Evolutionary conservation across 106 monocot genomes (phyloP).

Genomic region (Apostasia shenzhenica): DNA sequence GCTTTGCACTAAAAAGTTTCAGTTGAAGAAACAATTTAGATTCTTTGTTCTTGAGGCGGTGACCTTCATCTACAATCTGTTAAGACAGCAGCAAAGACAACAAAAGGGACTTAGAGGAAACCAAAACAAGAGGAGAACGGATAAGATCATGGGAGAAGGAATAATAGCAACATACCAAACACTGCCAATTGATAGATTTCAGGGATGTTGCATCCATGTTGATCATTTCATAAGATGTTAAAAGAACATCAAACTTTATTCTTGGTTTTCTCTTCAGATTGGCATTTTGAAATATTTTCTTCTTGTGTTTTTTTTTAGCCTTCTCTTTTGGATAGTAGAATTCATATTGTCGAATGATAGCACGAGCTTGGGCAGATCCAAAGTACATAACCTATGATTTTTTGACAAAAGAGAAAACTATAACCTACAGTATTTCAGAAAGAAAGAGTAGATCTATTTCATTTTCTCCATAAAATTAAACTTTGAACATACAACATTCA

Average conservation of each 20-base stretch:
- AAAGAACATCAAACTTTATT: slow-evolving; percentile 95
- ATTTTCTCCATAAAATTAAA: slow-evolving; percentile 5
- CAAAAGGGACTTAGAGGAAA: not conserved
- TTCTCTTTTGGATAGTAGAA: slow-evolving; percentile 79
- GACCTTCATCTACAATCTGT: slow-evolving; percentile 63
- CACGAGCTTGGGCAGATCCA: slow-evolving; percentile 80
- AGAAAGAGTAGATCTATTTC: not conserved
- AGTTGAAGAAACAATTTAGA: slow-evolving; percentile 93
- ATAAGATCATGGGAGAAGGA: not conserved
- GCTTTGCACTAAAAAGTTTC: slow-evolving; percentile 75
- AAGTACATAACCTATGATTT: slow-evolving; percentile 81
- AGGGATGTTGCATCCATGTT: slow-evolving; percentile 83
- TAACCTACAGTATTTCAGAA: not conserved
- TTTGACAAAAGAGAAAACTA: not conserved
- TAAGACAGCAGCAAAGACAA: not conserved
- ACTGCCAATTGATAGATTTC: slow-evolving; percentile 81
- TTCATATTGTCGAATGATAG: slow-evolving; percentile 71
- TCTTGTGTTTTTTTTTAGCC: slow-evolving; percentile 55
- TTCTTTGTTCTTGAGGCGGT: slow-evolving; percentile 96
- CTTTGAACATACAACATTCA: slow-evolving; percentile 86
- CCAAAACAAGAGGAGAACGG: not conserved
- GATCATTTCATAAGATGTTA: slow-evolving; percentile 98
- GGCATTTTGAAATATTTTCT: slow-evolving; percentile 25
- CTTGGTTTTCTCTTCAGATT: slow-evolving; percentile 35
- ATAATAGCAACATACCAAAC: slow-evolving; percentile 58